Conservation (phyloP, 208 protist species). For the Acanthamoeba culbertsoni region DNA sequence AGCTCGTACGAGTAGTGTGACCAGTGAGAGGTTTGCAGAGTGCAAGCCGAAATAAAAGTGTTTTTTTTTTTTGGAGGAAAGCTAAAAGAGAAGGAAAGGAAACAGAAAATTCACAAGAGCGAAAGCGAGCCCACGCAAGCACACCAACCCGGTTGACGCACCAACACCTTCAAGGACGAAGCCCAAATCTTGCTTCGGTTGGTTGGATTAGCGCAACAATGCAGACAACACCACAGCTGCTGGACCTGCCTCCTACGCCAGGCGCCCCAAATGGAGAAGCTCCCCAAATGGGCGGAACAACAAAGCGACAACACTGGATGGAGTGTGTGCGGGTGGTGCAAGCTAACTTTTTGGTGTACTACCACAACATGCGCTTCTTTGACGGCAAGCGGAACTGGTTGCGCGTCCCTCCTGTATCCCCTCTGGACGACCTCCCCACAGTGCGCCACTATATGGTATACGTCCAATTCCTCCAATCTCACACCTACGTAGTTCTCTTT, state of each 20-base stretch:
- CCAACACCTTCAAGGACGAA: no score
- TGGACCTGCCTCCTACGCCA: background rate
- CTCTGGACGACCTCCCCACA: background rate
- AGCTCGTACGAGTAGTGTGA: no score
- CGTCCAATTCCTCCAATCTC: background rate
- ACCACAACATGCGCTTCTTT: constrained; percentile 46
- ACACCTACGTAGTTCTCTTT: background rate
- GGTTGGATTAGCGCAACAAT: no score
- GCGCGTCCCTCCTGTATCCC: background rate
- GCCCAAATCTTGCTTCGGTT: no score
- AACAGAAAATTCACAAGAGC: no score
- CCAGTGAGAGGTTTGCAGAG: no score
- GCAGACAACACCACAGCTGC: no score
- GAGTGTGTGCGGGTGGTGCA: constrained; percentile 39
- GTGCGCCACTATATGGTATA: background rate
- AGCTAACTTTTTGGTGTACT: constrained; percentile 33
- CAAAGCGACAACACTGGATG: constrained; percentile 15
- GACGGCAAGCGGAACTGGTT: constrained; percentile 43
- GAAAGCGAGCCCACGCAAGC: no score
- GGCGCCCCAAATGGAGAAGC: background rate
- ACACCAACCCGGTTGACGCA: no score
- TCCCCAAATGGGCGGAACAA: background rate
- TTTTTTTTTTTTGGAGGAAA: no score
- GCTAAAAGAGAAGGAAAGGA: no score
- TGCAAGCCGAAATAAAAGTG: no score